These are phyloP conservation scores for Biscogniauxia mediterranea DNA, from an alignment of 2,329 filamentous ascomycete species.

Conservation along the genomic window DNA sequence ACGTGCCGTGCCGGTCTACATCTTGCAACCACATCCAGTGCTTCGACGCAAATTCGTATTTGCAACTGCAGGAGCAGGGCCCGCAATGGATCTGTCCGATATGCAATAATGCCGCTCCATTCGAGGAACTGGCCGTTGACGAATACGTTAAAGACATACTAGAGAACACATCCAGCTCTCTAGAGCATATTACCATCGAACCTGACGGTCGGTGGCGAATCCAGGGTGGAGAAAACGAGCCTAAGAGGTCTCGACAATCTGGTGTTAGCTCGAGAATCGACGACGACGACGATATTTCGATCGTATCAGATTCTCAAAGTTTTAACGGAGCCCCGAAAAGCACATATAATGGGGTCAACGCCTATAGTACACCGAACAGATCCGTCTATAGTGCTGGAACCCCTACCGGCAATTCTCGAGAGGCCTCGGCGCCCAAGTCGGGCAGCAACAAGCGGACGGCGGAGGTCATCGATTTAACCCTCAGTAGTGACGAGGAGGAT, in stretches of 20 bases:
- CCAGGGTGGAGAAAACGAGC: constrained; percentile 35
- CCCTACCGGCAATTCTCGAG: constrained; percentile 21
- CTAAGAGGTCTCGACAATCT: constrained; percentile 27
- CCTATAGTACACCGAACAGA: constrained; percentile 22
- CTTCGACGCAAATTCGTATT: constrained; percentile 88
- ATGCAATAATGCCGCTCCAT: constrained; percentile 80
- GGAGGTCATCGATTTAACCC: constrained; percentile 59
- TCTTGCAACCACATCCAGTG: constrained; percentile 89
- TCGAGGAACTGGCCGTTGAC: constrained; percentile 81
- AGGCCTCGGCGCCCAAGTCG: constrained; percentile 38
- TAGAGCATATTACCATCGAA: constrained; percentile 87
- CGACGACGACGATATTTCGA: constrained; percentile 51
- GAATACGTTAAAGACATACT: constrained; percentile 88
- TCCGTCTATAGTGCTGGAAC: constrained; percentile 18
- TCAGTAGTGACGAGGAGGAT: constrained; percentile 55
- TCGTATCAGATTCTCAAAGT: constrained; percentile 43
- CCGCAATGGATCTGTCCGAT: constrained; percentile 97
- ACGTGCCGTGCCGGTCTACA: constrained; percentile 74
- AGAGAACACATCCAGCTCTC: constrained; percentile 63
- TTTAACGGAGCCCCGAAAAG: constrained; percentile 38
- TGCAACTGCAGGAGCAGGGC: constrained; percentile 92
- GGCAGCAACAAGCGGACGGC: constrained; percentile 37
- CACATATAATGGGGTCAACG: constrained; percentile 21
- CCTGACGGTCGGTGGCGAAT: constrained; percentile 75
- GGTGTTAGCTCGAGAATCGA: constrained; percentile 31